These are phyloP conservation scores for Rhizophagus clarus DNA, from an alignment of 192 early-diverging fungal species.

Conservation along the genomic window DNA sequence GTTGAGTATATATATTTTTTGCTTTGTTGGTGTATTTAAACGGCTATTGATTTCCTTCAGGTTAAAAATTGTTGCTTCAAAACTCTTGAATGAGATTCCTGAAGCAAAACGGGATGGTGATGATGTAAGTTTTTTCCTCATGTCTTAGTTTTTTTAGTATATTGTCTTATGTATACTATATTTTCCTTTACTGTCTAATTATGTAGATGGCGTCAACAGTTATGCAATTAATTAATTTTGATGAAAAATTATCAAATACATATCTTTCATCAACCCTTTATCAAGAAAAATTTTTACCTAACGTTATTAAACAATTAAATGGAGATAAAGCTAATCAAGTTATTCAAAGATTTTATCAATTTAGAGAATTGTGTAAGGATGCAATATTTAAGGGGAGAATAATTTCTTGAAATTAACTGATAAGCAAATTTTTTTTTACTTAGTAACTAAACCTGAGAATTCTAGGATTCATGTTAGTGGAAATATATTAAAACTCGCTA, in stretches of 20 bases:
- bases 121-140: conserved; percentile 37
- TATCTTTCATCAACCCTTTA: conserved; percentile 46
- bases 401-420: not conserved
- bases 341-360: conserved; percentile 45
- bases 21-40: no score
- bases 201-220: conserved; percentile 49
- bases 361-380: conserved; percentile 53
- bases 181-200: not conserved
- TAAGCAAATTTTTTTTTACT: not conserved
- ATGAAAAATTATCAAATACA: conserved; percentile 49
- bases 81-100: conserved; percentile 60
- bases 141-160: not conserved
- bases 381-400: not conserved
- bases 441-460: conserved; percentile 53
- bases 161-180: not conserved
- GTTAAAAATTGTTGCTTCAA: conserved; percentile 55
- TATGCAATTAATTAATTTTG: conserved; percentile 46
- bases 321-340: conserved; percentile 43
- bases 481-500: conserved; percentile 49
- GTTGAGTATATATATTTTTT: no score
- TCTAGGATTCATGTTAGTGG: conserved; percentile 57
- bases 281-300: conserved; percentile 53
- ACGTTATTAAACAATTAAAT: conserved; percentile 47
- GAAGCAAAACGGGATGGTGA: conserved; percentile 57
- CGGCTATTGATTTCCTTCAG: conserved; percentile 2